phyloP scores from a whole-genome alignment of 495 filamentous ascomycete species.

The Staphylotrichum tortipilum region DNA sequence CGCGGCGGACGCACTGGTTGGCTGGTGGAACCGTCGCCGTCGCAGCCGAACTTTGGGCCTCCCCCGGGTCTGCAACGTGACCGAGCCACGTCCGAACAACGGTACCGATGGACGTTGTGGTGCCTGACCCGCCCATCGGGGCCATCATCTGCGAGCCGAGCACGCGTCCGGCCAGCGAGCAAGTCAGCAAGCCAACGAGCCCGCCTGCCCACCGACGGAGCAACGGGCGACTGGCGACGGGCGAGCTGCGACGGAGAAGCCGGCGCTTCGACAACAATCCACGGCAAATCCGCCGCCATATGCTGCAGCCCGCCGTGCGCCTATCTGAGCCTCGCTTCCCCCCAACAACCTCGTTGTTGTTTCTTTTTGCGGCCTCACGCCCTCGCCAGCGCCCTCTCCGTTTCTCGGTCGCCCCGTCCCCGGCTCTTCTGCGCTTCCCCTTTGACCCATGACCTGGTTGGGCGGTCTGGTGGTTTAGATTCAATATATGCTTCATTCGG shows the following conservation, averaged over 20 bases:
- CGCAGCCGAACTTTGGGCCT: slow-evolving; percentile 5
- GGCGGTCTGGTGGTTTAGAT: slow-evolving; percentile 15
- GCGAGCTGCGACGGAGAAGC: background rate
- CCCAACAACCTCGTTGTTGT: no score
- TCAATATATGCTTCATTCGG: slow-evolving; percentile 25
- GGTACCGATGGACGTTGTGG: slow-evolving; percentile 4
- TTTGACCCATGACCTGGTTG: slow-evolving; percentile 24
- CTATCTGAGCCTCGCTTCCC: background rate
- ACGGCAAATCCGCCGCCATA: background rate
- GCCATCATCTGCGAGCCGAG: slow-evolving; percentile 16
- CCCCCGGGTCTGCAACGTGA: slow-evolving; percentile 11
- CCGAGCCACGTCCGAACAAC: slow-evolving; percentile 3
- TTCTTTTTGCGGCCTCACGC: background rate
- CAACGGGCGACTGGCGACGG: no score
- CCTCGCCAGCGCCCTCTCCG: background rate
- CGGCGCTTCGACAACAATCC: background rate
- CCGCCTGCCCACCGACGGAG: no score
- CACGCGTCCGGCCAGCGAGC: background rate
- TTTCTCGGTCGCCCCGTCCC: background rate
- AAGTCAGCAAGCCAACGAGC: background rate
- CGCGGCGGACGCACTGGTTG: background rate
- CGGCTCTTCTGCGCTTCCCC: slow-evolving; percentile 6
- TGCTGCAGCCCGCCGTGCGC: slow-evolving; percentile 5
- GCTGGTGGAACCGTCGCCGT: background rate
- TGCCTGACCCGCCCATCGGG: slow-evolving; percentile 9